A percentile compares a stretch with the other conserved stretches of the same genome.
Evolutionary conservation across 345 rosid species (phyloP).

Genomic region (Viola odorata): DNA sequence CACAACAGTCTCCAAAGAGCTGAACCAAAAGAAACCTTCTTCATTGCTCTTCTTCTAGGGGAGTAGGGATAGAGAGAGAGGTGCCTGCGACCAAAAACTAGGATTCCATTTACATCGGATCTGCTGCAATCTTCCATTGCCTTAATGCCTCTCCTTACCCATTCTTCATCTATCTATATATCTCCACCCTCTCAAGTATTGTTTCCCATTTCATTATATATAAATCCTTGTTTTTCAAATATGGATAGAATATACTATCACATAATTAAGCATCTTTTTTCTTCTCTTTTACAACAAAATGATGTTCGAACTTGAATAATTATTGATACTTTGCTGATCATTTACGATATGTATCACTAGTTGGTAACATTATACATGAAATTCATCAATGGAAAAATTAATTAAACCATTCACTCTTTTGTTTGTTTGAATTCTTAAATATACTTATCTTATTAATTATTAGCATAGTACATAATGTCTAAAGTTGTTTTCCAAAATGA

Average conservation of each 20-base stretch:
- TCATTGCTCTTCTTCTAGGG: slow-evolving; percentile 3
- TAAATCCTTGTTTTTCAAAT: slow-evolving; percentile 1
- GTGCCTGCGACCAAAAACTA: slow-evolving; percentile 24
- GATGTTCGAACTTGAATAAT: too few species aligned
- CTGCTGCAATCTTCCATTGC: slow-evolving; percentile 37
- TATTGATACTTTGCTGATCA: too few species aligned
- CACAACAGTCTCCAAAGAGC: slow-evolving; percentile 14
- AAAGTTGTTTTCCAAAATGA: too few species aligned
- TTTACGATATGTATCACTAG: too few species aligned
- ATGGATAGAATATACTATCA: slow-evolving; percentile 8
- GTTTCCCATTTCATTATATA: not conserved
- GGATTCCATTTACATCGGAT: slow-evolving; percentile 39
- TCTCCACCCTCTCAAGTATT: slow-evolving; percentile 37
- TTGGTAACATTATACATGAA: too few species aligned
- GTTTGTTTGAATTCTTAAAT: too few species aligned
- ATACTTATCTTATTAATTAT: too few species aligned
- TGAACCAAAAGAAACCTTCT: slow-evolving; percentile 1
- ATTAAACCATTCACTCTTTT: too few species aligned
- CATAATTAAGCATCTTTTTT: too few species aligned
- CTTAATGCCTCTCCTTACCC: slow-evolving; percentile 16
- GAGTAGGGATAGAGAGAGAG: not conserved
- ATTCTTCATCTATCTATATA: not conserved
- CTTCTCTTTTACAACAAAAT: too few species aligned
- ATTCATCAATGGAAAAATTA: too few species aligned
- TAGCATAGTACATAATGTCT: too few species aligned